These are phyloP conservation scores for Fusarium coffeatum DNA, from an alignment of 2,329 filamentous ascomycete species.

Conservation along the genomic window DNA sequence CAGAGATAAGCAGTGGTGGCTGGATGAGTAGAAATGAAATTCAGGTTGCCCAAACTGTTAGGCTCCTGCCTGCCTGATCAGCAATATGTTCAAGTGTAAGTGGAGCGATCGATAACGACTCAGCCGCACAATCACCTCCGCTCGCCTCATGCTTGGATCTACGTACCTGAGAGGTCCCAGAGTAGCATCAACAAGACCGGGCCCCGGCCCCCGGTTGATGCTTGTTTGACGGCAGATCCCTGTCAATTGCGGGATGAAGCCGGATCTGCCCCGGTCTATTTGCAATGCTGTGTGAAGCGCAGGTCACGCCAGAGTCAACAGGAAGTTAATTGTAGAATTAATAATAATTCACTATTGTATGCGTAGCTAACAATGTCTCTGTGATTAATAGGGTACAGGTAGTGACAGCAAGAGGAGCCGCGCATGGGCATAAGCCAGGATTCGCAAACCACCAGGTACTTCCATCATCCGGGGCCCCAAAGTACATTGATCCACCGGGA, in stretches of 20 bases:
- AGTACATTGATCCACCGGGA: conserved; percentile 1
- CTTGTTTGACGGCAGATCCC: conserved; percentile 25
- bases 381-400: conserved; percentile 2
- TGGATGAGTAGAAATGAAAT: background rate
- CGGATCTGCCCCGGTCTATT: conserved; percentile 18
- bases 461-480: conserved; percentile 34
- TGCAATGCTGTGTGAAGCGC: background rate
- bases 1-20: background rate
- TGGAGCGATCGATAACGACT: conserved; percentile 30
- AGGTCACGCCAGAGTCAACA: background rate
- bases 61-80: conserved; percentile 16
- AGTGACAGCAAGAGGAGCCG: conserved; percentile 13
- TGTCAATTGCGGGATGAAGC: conserved; percentile 18
- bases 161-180: conserved; percentile 14
- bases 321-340: no score
- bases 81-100: conserved; percentile 19
- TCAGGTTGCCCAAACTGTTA: background rate
- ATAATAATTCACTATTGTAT: background rate
- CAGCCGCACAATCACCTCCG: conserved; percentile 25
- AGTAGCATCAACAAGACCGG: conserved; percentile 12
- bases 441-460: conserved; percentile 13
- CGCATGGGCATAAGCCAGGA: conserved; percentile 29
- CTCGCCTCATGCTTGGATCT: conserved; percentile 9
- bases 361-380: background rate
- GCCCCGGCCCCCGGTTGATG: conserved; percentile 19